Evolutionary conservation across 2,329 filamentous ascomycete genomes (phyloP).

Genomic region (Alternaria postmessia): DNA sequence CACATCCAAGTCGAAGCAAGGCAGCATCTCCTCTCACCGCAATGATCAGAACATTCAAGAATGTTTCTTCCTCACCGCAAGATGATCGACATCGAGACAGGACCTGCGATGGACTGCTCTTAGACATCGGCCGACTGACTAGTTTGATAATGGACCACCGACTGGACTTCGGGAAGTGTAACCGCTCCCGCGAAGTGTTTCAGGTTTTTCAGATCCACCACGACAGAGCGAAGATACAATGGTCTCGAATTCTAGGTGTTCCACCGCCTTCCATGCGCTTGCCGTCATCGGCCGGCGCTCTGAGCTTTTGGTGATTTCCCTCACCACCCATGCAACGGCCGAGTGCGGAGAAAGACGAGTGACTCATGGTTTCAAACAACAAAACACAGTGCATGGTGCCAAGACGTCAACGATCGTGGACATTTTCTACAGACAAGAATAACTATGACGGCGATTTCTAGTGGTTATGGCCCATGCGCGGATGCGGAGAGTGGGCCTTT

Average conservation of each 20-base stretch:
- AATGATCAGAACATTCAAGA: constrained; percentile 23
- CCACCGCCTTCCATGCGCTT: constrained; percentile 19
- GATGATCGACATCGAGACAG: constrained; percentile 26
- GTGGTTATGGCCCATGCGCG: constrained; percentile 30
- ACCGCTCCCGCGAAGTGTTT: constrained; percentile 36
- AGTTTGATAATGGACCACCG: constrained; percentile 27
- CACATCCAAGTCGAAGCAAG: constrained; percentile 29
- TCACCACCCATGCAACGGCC: constrained; percentile 9
- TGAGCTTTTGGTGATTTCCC: constrained; percentile 18
- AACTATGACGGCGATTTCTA: constrained; percentile 20
- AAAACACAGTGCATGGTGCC: constrained; percentile 28
- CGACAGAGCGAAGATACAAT: constrained; percentile 14
- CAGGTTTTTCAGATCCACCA: constrained; percentile 23
- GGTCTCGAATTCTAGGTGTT: constrained; percentile 8
- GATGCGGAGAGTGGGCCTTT: constrained; percentile 36
- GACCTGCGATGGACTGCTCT: constrained; percentile 27
- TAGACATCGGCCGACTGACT: constrained; percentile 22
- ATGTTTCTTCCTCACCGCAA: constrained; percentile 30
- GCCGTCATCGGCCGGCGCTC: constrained; percentile 27
- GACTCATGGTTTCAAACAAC: constrained; percentile 24
- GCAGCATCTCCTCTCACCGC: constrained; percentile 15
- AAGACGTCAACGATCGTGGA: constrained; percentile 24
- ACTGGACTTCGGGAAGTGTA: constrained; percentile 24
- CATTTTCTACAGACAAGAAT: constrained; percentile 28
- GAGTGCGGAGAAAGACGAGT: constrained; percentile 15